Conservation (phyloP, 1,284 basidiomycete genomes). For the Blastosporella zonata region DNA sequence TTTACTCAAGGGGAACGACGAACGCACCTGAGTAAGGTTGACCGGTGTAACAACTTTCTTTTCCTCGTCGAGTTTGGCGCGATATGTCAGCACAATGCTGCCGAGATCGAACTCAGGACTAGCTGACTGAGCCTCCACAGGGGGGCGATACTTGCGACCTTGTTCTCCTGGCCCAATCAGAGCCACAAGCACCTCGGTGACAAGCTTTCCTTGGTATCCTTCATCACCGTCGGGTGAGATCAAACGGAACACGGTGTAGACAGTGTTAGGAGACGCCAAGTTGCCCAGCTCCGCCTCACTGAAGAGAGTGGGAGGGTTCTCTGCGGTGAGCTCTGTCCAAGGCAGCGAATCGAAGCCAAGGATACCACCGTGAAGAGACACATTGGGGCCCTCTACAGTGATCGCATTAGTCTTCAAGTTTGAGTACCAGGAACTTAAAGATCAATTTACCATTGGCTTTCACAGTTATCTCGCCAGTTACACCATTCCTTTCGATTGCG, state of each 20-base stretch:
- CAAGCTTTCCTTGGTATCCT: slow-evolving; percentile 59
- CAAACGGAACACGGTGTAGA: slow-evolving; percentile 50
- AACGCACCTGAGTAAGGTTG: slow-evolving; percentile 67
- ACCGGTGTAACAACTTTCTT: slow-evolving; percentile 58
- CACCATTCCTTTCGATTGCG: slow-evolving; percentile 49
- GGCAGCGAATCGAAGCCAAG: slow-evolving; percentile 56
- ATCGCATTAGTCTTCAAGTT: slow-evolving; percentile 5
- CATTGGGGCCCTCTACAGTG: slow-evolving; percentile 49
- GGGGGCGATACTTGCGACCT: slow-evolving; percentile 24
- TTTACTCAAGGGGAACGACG: background rate
- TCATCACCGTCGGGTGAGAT: slow-evolving; percentile 66
- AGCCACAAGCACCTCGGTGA: slow-evolving; percentile 58
- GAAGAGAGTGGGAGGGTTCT: slow-evolving; percentile 51
- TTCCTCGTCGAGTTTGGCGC: slow-evolving; percentile 53
- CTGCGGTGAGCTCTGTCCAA: slow-evolving; percentile 46
- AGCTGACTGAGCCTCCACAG: slow-evolving; percentile 18
- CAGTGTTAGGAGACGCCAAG: slow-evolving; percentile 35
- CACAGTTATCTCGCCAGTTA: slow-evolving; percentile 47
- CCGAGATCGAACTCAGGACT: slow-evolving; percentile 52
- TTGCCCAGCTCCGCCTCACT: slow-evolving; percentile 48
- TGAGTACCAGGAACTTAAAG: slow-evolving; percentile 5
- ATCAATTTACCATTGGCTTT: slow-evolving; percentile 44
- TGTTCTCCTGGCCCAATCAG: slow-evolving; percentile 48
- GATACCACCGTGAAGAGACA: slow-evolving; percentile 71
- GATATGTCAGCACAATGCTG: slow-evolving; percentile 62